phyloP scores from a whole-genome alignment of 2,329 filamentous ascomycete species.

The Verticillium nonalfalfae region DNA sequence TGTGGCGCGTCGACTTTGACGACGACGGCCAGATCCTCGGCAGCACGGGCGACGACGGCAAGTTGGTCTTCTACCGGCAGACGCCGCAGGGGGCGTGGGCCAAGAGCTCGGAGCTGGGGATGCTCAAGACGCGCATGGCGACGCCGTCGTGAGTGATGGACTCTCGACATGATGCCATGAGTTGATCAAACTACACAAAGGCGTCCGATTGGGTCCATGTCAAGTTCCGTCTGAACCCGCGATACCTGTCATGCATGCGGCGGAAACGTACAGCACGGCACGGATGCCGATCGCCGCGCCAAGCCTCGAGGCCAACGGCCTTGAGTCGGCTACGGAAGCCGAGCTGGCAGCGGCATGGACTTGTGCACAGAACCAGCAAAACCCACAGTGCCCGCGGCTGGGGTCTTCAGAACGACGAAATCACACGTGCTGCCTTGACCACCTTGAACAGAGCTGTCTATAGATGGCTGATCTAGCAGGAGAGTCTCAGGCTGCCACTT shows the following conservation, averaged over 20 bases:
- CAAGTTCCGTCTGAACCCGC: background rate
- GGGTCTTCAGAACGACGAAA: too few species aligned
- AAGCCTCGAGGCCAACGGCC: too few species aligned
- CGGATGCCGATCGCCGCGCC: too few species aligned
- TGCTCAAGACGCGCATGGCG: constrained; percentile 50
- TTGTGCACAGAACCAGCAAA: too few species aligned
- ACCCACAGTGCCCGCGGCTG: too few species aligned
- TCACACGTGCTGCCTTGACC: too few species aligned
- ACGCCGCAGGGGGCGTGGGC: constrained; percentile 51
- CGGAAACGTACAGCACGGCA: too few species aligned
- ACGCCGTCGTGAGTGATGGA: constrained; percentile 24
- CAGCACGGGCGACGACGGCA: constrained; percentile 71
- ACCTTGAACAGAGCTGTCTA: too few species aligned
- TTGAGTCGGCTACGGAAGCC: too few species aligned
- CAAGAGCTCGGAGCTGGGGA: constrained; percentile 53
- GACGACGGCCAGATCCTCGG: constrained; percentile 66
- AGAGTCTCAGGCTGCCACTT: too few species aligned
- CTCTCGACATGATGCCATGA: background rate
- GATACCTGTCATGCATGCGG: background rate
- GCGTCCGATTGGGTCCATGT: background rate
- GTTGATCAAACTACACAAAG: background rate
- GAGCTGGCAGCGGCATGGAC: too few species aligned
- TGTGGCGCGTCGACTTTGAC: constrained; percentile 71
- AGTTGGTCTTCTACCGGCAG: constrained; percentile 55
- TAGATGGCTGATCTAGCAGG: too few species aligned